Percentiles rank a stretch among this genome's conserved stretches.
Evolutionary conservation across 2,329 filamentous ascomycete species (phyloP).

Genomic region (Trichophyton benhamiae): DNA sequence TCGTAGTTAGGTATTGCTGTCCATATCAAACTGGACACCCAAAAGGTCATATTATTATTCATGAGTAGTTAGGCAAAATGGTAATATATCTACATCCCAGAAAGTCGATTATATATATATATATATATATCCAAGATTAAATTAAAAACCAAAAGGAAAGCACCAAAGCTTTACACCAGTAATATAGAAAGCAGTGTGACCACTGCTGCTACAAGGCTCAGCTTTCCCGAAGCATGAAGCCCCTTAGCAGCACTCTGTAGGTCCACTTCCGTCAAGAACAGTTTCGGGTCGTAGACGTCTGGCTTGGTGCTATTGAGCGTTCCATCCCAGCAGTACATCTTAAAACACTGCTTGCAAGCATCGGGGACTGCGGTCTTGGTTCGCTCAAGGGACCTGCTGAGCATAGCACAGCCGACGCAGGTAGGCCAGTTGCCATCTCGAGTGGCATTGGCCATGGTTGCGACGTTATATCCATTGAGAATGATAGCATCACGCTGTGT

Average conservation of each 20-base stretch:
- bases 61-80: too few relatives aligned
- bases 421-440: slow-evolving; percentile 61
- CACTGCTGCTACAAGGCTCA: slow-evolving; percentile 3
- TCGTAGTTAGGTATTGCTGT: too few relatives aligned
- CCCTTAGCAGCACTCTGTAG: slow-evolving; percentile 4
- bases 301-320: slow-evolving; percentile 37
- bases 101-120: background rate
- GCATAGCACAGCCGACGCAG: slow-evolving; percentile 79
- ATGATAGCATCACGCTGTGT: slow-evolving; percentile 66
- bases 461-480: slow-evolving; percentile 71
- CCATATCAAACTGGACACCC: too few relatives aligned
- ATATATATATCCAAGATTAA: background rate
- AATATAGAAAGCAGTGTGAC: background rate
- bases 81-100: too few relatives aligned
- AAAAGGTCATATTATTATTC: too few relatives aligned
- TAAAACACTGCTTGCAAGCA: slow-evolving; percentile 65
- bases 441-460: slow-evolving; percentile 70
- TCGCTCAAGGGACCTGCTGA: slow-evolving; percentile 61
- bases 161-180: slow-evolving; percentile 6
- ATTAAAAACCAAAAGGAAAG: background rate
- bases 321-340: slow-evolving; percentile 88
- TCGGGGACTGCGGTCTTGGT: slow-evolving; percentile 57
- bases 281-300: slow-evolving; percentile 32
- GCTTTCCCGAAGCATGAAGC: slow-evolving; percentile 7
- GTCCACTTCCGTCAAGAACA: slow-evolving; percentile 4